These are phyloP conservation scores for Fusarium torulosum DNA, from an alignment of 2,329 filamentous ascomycete species.

Conservation along the genomic window DNA sequence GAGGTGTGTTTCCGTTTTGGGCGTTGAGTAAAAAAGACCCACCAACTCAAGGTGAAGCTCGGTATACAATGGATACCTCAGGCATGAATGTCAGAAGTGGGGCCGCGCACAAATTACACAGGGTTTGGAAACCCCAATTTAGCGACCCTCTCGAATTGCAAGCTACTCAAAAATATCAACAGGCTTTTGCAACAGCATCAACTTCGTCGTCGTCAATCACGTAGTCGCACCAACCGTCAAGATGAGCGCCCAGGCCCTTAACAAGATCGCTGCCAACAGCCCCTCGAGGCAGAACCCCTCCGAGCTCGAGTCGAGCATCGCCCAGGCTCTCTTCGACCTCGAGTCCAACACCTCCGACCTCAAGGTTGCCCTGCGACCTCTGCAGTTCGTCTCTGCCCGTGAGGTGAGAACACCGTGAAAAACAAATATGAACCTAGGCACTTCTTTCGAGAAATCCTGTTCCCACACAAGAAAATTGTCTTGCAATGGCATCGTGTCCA, in stretches of 20 bases:
- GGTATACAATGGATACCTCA: constrained; percentile 20
- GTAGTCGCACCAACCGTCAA: constrained; percentile 61
- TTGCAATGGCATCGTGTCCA: constrained; percentile 50
- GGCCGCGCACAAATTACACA: constrained; percentile 23
- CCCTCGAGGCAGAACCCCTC: constrained; percentile 95
- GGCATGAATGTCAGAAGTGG: too few relatives aligned
- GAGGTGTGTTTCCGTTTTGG: constrained; percentile 2
- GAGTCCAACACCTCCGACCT: constrained; percentile 99
- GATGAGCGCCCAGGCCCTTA: constrained; percentile 79
- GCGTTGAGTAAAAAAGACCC: too few relatives aligned
- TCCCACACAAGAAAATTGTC: constrained; percentile 54
- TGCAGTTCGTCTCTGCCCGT: constrained; percentile 98
- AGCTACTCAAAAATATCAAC: constrained; percentile 49
- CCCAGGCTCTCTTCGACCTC: constrained; percentile 97
- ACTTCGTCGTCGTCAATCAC: constrained; percentile 48
- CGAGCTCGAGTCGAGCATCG: constrained; percentile 97
- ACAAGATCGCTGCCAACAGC: constrained; percentile 99
- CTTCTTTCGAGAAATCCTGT: constrained; percentile 55
- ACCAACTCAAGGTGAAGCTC: constrained; percentile 10
- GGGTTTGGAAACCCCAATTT: constrained; percentile 60
- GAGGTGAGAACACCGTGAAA: constrained; percentile 82
- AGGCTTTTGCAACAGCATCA: constrained; percentile 45
- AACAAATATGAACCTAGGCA: constrained; percentile 19
- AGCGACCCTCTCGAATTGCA: constrained; percentile 50
- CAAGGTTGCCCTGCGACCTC: constrained; percentile 93